phyloP scores from a whole-genome alignment of 371 early-diverging fungal genomes.

The Lichtheimia ornata region DNA sequence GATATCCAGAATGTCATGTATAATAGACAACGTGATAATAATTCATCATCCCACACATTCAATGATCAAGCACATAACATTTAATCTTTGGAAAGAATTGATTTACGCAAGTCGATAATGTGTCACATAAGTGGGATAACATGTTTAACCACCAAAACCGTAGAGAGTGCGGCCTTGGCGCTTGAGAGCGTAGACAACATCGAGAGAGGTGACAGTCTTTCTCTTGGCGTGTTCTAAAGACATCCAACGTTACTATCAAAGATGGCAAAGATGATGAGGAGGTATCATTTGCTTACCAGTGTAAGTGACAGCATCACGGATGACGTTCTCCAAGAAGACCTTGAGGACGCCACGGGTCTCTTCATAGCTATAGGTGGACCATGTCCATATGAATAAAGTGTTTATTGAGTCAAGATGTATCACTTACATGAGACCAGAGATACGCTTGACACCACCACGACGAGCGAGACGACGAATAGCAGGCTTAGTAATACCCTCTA shows the following conservation, averaged over 20 bases:
- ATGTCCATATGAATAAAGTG: neutral
- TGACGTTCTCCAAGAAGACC: constrained; percentile 98
- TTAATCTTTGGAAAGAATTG: no score
- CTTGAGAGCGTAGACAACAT: constrained; percentile 98
- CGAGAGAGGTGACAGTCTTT: constrained; percentile 96
- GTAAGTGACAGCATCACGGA: constrained; percentile 98
- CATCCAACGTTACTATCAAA: no score
- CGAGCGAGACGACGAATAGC: constrained; percentile 99
- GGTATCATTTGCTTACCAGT: constrained; percentile 52
- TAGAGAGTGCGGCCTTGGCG: constrained; percentile 96
- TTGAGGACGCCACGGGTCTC: constrained; percentile 98
- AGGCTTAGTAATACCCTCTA: constrained; percentile 98
- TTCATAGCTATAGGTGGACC: constrained; percentile 68
- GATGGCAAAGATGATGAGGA: no score
- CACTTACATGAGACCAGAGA: constrained; percentile 88
- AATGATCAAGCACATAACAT: no score
- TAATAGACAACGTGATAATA: no score
- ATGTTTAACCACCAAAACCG: constrained; percentile 50
- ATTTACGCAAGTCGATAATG: neutral
- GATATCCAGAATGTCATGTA: no score
- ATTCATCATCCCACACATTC: no score
- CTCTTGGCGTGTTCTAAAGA: constrained; percentile 94
- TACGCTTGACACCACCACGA: constrained; percentile 99
- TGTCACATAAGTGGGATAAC: neutral
- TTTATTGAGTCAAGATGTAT: no score